Percentiles rank a stretch among this genome's conserved stretches.
These are phyloP conservation scores for Paecilomyces formosus DNA, from an alignment of 2,329 filamentous ascomycete species.

Conservation along the genomic window DNA sequence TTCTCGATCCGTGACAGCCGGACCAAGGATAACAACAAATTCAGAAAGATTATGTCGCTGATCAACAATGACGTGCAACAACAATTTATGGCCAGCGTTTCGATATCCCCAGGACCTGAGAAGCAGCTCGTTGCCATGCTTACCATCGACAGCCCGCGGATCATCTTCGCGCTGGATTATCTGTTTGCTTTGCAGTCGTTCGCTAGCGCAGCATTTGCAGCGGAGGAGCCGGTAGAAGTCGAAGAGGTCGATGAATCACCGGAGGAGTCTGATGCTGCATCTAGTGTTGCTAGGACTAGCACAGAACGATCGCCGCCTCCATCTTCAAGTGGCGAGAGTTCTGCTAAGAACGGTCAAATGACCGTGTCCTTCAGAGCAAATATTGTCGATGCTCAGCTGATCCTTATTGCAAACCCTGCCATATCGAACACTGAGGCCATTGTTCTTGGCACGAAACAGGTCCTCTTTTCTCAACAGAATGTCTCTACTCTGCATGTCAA, in stretches of 20 bases:
- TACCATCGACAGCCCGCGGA: constrained; percentile 85
- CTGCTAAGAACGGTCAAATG: constrained; percentile 47
- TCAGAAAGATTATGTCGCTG: constrained; percentile 95
- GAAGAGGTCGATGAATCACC: constrained; percentile 26
- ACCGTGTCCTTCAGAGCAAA: constrained; percentile 84
- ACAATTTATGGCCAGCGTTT: constrained; percentile 96
- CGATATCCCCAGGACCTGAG: constrained; percentile 79
- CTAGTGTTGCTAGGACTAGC: constrained; percentile 18
- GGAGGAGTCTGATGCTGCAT: constrained; percentile 29
- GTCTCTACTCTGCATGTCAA: constrained; percentile 88
- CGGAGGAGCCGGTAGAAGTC: constrained; percentile 40
- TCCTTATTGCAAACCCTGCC: constrained; percentile 89
- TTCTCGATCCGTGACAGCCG: constrained; percentile 93
- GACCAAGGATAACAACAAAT: constrained; percentile 85
- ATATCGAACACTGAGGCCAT: constrained; percentile 90
- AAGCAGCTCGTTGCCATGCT: constrained; percentile 81
- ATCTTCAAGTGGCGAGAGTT: constrained; percentile 21
- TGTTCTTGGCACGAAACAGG: constrained; percentile 87
- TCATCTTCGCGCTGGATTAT: constrained; percentile 95
- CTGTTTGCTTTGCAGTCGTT: constrained; percentile 84
- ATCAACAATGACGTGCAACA: constrained; percentile 87
- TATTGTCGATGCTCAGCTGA: constrained; percentile 91
- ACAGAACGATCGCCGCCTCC: constrained; percentile 15
- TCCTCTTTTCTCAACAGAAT: constrained; percentile 88
- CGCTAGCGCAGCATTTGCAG: constrained; percentile 59